Conservation (phyloP, 352 stramenopile species). For the Phytophthora boehmeriae region DNA sequence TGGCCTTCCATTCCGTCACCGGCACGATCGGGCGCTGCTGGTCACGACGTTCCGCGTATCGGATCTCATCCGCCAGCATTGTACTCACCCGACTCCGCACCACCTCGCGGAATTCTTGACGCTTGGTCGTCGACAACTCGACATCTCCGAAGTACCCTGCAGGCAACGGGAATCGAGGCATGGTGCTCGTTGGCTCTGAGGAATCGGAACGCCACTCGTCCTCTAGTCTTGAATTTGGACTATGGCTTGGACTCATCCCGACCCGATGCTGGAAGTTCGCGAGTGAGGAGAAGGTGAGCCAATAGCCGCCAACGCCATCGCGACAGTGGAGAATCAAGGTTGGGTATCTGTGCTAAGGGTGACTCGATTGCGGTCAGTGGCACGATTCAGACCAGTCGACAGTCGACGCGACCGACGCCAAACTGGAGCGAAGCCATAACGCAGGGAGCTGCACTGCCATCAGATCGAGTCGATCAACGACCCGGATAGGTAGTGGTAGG, state of each 20-base stretch:
- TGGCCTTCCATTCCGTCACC: constrained; percentile 48
- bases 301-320: not conserved
- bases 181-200: constrained; percentile 7
- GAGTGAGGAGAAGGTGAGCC: constrained; percentile 11
- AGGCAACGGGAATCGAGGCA: constrained; percentile 26
- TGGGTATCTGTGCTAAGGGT: not conserved
- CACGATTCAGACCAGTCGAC: not conserved
- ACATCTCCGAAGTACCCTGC: constrained; percentile 35
- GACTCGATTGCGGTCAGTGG: not conserved
- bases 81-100: constrained; percentile 31
- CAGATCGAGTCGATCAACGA: no score
- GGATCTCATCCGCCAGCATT: constrained; percentile 41
- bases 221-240: constrained; percentile 7
- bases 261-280: constrained; percentile 17
- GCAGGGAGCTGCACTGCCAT: no score
- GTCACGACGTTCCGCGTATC: constrained; percentile 20
- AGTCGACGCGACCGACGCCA: no score
- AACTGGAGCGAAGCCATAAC: no score
- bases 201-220: constrained; percentile 1
- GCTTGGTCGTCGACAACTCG: constrained; percentile 30
- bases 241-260: constrained; percentile 15
- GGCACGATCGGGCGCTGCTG: constrained; percentile 39
- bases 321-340: not conserved
- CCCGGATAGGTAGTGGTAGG: no score
- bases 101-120: constrained; percentile 33